Conservation (phyloP, 1,284 basidiomycete species). For the Pseudozyma sp. region DNA sequence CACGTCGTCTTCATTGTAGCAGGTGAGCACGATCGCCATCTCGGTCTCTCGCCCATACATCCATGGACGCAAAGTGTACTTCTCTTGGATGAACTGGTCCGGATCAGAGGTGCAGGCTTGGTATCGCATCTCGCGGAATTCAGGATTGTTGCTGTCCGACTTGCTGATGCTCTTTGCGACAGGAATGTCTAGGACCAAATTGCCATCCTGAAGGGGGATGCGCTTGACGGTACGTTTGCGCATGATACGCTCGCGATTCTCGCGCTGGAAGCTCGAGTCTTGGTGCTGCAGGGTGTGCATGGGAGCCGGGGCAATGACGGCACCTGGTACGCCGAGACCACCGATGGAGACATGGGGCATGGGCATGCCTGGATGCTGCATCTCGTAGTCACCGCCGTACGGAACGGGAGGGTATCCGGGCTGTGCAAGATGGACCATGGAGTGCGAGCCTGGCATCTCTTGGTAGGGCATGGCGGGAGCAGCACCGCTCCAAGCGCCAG, state of each 20-base stretch:
- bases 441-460: slow-evolving; percentile 31
- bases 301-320: slow-evolving; percentile 41
- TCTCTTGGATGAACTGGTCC: slow-evolving; percentile 85
- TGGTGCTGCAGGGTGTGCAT: slow-evolving; percentile 29
- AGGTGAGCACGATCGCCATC: slow-evolving; percentile 83
- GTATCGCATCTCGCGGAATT: slow-evolving; percentile 80
- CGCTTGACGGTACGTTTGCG: slow-evolving; percentile 69
- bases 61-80: slow-evolving; percentile 88
- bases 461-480: slow-evolving; percentile 17
- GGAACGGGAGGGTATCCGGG: slow-evolving; percentile 33
- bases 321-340: slow-evolving; percentile 37
- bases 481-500: slow-evolving; percentile 20
- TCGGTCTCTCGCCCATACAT: slow-evolving; percentile 82
- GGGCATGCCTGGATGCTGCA: slow-evolving; percentile 25
- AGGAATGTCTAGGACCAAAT: slow-evolving; percentile 68
- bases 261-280: slow-evolving; percentile 26
- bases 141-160: slow-evolving; percentile 76
- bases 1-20: slow-evolving; percentile 91
- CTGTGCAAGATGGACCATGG: slow-evolving; percentile 36
- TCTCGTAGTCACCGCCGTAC: slow-evolving; percentile 24
- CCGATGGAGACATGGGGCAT: slow-evolving; percentile 16
- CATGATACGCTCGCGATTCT: slow-evolving; percentile 51
- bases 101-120: slow-evolving; percentile 72
- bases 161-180: slow-evolving; percentile 70
- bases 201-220: slow-evolving; percentile 67